These are phyloP conservation scores for Ustilago xerochloae DNA, from an alignment of 1,284 basidiomycete genomes.

Conservation along the genomic window DNA sequence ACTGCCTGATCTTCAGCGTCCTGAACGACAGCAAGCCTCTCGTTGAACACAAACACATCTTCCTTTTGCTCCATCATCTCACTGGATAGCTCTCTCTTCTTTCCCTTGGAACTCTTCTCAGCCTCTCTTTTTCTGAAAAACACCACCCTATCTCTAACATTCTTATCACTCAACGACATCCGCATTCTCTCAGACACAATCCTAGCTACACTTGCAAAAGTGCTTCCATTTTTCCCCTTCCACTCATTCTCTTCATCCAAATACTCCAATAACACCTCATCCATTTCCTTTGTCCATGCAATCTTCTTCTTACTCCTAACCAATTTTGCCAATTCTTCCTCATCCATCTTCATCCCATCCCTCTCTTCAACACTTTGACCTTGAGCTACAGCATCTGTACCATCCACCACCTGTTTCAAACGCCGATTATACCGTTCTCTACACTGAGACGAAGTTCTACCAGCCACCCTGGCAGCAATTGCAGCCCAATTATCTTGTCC, in stretches of 20 bases:
- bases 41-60: no score
- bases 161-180: conserved; percentile 24
- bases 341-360: background rate
- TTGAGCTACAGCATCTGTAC: background rate
- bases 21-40: no score
- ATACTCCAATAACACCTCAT: conserved; percentile 9
- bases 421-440: conserved; percentile 38
- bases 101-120: background rate
- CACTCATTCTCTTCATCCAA: conserved; percentile 14
- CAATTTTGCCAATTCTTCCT: conserved; percentile 1
- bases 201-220: conserved; percentile 21
- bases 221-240: conserved; percentile 6
- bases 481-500: conserved; percentile 31
- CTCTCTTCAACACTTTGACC: background rate
- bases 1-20: no score
- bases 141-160: conserved; percentile 13
- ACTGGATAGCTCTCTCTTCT: background rate
- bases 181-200: conserved; percentile 4
- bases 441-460: conserved; percentile 38
- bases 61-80: background rate
- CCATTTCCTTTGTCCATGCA: conserved; percentile 30
- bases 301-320: conserved; percentile 13
- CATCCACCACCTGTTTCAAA: conserved; percentile 20
- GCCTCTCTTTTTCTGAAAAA: conserved; percentile 1
- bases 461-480: conserved; percentile 25